Percentiles rank a stretch among this genome's conserved stretches.
Evolutionary conservation across 352 stramenopile species (phyloP).

Genomic region (Phytophthora multivora): DNA sequence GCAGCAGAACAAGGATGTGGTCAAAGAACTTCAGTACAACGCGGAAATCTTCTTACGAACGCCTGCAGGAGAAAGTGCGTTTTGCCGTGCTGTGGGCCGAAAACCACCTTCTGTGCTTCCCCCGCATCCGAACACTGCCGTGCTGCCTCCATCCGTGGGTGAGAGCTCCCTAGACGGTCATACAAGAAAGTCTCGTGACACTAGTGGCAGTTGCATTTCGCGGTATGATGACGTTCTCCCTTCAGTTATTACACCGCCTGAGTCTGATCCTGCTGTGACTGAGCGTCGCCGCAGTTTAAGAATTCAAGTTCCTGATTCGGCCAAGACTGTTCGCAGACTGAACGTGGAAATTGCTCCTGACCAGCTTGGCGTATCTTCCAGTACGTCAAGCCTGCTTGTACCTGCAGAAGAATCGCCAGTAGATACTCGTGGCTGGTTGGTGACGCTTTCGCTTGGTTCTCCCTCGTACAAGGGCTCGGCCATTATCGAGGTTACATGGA

Average conservation of each 20-base stretch:
- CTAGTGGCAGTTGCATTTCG: slow-evolving; percentile 7
- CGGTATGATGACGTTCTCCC: slow-evolving; percentile 38
- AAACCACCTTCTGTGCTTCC: slow-evolving; percentile 58
- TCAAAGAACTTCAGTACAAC: slow-evolving; percentile 91
- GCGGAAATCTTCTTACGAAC: slow-evolving; percentile 83
- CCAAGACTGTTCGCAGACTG: slow-evolving; percentile 14
- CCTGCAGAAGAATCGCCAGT: slow-evolving; percentile 75
- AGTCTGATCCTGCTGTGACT: slow-evolving; percentile 14
- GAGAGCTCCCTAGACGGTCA: slow-evolving; percentile 15
- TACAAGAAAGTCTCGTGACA: slow-evolving; percentile 14
- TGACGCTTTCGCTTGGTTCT: slow-evolving; percentile 49
- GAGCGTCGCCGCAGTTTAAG: slow-evolving; percentile 30
- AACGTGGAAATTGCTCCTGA: slow-evolving; percentile 39
- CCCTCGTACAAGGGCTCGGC: slow-evolving; percentile 36
- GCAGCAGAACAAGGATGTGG: slow-evolving; percentile 91
- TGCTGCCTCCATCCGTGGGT: not conserved
- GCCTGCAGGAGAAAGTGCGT: slow-evolving; percentile 68
- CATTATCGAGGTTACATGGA: slow-evolving; percentile 65
- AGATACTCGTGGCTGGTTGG: slow-evolving; percentile 61
- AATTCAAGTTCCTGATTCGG: slow-evolving; percentile 36
- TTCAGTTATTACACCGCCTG: slow-evolving; percentile 11
- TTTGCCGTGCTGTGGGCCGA: slow-evolving; percentile 74
- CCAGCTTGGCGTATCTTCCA: slow-evolving; percentile 47
- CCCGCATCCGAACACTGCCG: slow-evolving; percentile 34
- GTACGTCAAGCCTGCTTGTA: slow-evolving; percentile 61